Conservation (phyloP, 2,329 filamentous ascomycete genomes). For the Botrytis fragariae region DNA sequence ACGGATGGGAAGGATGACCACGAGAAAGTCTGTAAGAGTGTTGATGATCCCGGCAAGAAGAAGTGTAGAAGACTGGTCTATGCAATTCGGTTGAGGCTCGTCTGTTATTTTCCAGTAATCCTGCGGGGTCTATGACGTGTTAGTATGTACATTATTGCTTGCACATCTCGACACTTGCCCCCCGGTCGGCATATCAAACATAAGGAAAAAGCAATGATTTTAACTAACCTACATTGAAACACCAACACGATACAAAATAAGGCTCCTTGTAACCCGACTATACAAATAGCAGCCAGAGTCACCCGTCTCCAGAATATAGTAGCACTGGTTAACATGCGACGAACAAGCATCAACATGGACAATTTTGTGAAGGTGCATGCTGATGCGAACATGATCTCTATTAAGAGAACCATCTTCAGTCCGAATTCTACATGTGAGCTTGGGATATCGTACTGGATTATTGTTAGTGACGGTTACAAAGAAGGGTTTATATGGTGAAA, state of each 20-base stretch:
- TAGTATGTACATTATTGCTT: background rate
- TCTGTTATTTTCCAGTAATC: slow-evolving; percentile 42
- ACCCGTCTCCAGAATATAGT: slow-evolving; percentile 31
- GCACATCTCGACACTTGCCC: background rate
- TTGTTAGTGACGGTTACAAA: background rate
- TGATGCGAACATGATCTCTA: slow-evolving; percentile 42
- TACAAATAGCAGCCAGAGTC: slow-evolving; percentile 24
- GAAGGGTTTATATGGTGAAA: background rate
- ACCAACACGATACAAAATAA: slow-evolving; percentile 31
- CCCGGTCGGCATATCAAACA: background rate
- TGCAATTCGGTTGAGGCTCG: slow-evolving; percentile 41
- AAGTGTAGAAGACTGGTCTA: slow-evolving; percentile 51
- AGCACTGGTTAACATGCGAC: slow-evolving; percentile 29
- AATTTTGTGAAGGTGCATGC: slow-evolving; percentile 41
- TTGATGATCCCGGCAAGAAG: slow-evolving; percentile 57
- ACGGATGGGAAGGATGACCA: slow-evolving; percentile 51
- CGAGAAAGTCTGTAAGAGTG: slow-evolving; percentile 56
- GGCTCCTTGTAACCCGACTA: slow-evolving; percentile 29
- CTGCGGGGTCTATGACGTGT: slow-evolving; percentile 38
- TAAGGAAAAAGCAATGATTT: background rate
- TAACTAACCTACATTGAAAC: slow-evolving; percentile 33
- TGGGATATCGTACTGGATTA: slow-evolving; percentile 42
- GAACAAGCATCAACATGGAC: slow-evolving; percentile 40
- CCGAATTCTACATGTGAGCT: slow-evolving; percentile 36
- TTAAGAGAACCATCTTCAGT: slow-evolving; percentile 42